Conservation (phyloP, 2,329 filamentous ascomycete species). For the Xylaria sp. region DNA sequence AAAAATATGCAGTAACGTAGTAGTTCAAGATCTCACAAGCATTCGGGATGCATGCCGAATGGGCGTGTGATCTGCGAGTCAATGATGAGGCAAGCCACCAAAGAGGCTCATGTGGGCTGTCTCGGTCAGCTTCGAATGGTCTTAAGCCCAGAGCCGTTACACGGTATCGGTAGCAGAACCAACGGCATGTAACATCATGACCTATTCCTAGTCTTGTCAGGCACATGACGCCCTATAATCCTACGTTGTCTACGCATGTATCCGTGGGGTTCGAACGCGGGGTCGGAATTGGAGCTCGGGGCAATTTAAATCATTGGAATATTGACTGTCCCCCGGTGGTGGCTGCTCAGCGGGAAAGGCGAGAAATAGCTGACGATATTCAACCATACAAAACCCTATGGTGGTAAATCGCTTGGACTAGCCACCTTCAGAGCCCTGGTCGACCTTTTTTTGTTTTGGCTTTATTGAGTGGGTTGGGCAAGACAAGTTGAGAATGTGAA, state of each 20-base stretch:
- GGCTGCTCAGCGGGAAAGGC: not conserved
- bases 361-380: not conserved
- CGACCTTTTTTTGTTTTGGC: not conserved
- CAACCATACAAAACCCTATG: too few species aligned
- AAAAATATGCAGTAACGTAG: not conserved
- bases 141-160: not conserved
- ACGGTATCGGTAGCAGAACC: not conserved
- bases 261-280: conserved; percentile 14
- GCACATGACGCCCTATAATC: conserved; percentile 7
- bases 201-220: not conserved
- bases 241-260: not conserved
- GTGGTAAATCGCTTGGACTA: too few species aligned
- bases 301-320: not conserved
- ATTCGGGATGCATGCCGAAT: not conserved
- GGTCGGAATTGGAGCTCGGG: conserved; percentile 2
- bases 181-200: conserved; percentile 4
- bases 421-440: not conserved
- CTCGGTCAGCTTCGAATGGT: conserved; percentile 6
- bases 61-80: conserved; percentile 15
- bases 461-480: not conserved
- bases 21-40: conserved; percentile 1
- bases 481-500: not conserved
- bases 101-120: conserved; percentile 22
- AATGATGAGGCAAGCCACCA: conserved; percentile 5
- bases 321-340: not conserved